Conservation (phyloP, 805 yeast species). For the Schwanniomyces vanrijiae region DNA sequence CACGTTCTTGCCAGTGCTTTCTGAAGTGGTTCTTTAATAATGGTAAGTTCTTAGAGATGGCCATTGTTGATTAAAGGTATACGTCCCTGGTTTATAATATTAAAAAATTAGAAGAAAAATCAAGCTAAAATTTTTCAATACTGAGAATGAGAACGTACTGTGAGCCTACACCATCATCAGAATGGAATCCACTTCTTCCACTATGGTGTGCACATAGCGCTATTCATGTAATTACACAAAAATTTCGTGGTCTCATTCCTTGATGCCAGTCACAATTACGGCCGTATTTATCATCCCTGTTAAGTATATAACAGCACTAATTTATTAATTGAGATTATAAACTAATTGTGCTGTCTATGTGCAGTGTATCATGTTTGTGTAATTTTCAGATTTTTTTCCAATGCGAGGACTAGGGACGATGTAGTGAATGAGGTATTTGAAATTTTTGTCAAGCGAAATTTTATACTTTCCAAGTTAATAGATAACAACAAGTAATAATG, state of each 20-base stretch:
- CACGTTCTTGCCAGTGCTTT: conserved; percentile 99
- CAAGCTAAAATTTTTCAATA: not conserved
- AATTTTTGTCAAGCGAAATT: conserved; percentile 7
- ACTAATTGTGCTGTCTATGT: not conserved
- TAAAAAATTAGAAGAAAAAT: not conserved
- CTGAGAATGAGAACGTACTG: not conserved
- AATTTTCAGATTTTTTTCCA: conserved; percentile 2
- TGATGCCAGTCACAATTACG: not conserved
- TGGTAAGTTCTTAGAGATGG: conserved; percentile 98
- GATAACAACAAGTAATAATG: conserved; percentile 34
- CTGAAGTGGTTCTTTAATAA: conserved; percentile 99
- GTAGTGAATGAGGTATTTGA: not conserved
- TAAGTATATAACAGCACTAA: not conserved
- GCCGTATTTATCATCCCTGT: not conserved
- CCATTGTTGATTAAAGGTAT: conserved; percentile 45
- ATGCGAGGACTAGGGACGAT: conserved; percentile 1
- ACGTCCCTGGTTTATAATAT: not conserved
- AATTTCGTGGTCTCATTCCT: not conserved
- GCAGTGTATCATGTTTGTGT: not conserved
- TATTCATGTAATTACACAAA: not conserved
- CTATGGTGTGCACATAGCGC: not conserved
- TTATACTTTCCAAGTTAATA: conserved; percentile 7
- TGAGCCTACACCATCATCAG: conserved; percentile 1
- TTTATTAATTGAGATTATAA: not conserved
- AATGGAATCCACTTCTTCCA: not conserved